Base-by-base conservation (phyloP, 306 rosid species). In the Leucaena leucocephala region DNA sequence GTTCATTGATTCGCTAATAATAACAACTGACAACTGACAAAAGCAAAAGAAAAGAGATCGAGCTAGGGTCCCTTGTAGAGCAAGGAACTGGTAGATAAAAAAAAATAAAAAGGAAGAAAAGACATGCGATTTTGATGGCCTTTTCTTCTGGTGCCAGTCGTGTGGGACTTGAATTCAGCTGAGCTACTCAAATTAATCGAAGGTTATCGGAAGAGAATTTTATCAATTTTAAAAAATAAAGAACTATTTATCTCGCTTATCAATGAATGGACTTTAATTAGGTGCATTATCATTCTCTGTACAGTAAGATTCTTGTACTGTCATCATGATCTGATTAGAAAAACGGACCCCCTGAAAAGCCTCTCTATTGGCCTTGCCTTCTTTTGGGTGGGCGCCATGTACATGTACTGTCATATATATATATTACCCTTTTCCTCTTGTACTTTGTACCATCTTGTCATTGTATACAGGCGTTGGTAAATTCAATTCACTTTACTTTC, bases 131-230 rank as follows among this genome's bases (percentile, higher is more conserved):
- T 50, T 44, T 73, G 22, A 62, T 78, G 81, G 75, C 72, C 42
- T 77, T 68, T 78, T 72, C 50, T 22, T 16, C 8, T 4, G 49
- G 6, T 27, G 33, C 27, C n/a, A 67, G 52, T 48, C 61, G 57
- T 46, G 80, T 75, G 84, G 84, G 85, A 64, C 76, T 81, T 78
- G 46, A 7, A 74, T 74, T 61, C 66, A 74, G 79, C 67, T 27
- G 68, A 14, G 68, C 68, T 19, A 65, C 21, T 64, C 71, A 82
- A 79, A 42, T 71, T 48, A 59, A 65, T 75, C 21, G 72, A 70
- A 68, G 55, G 71, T 74, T 74, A 79, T 75, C 50, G 19, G 6
- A 5, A 75, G 27, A n/a, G 67, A 27, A 21, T 58, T 19, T 55
- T 8, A 27, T 27, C 1, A 27, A 27, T 27, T 27, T 27, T 27